Conservation (phyloP, 192 early-diverging fungal species). For the Podila epicladia region DNA sequence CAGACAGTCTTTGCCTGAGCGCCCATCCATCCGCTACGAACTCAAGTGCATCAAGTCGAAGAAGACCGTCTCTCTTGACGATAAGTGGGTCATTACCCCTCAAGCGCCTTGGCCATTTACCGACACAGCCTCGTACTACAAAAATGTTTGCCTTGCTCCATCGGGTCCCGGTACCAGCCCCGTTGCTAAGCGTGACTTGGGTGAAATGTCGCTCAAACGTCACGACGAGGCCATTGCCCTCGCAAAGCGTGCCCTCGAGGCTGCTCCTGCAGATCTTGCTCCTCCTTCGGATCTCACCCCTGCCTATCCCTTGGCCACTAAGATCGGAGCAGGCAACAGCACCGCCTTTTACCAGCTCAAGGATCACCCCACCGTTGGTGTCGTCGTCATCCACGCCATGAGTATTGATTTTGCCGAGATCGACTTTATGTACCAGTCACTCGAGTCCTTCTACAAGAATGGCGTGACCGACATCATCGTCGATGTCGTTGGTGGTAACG, state of each 20-base stretch:
- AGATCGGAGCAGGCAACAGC: constrained; percentile 6
- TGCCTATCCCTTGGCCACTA: constrained; percentile 2
- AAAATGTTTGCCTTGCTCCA: constrained; percentile 3
- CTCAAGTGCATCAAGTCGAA: not conserved
- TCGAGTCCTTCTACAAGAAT: constrained; percentile 1
- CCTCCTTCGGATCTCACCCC: not conserved
- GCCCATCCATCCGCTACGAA: not conserved
- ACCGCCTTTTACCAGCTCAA: constrained; percentile 16
- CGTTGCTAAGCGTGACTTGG: constrained; percentile 4
- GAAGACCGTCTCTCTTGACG: not conserved
- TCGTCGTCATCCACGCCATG: not conserved
- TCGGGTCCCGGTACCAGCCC: not conserved
- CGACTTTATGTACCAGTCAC: constrained; percentile 4
- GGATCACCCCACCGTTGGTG: constrained; percentile 6
- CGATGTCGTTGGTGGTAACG: not conserved
- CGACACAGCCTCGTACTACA: constrained; percentile 4
- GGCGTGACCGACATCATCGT: constrained; percentile 13
- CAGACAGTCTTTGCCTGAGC: not conserved
- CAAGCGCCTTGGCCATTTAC: not conserved
- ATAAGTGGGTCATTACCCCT: not conserved
- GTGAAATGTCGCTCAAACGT: not conserved
- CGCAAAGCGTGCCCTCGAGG: constrained; percentile 1
- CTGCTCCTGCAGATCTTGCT: too few species aligned
- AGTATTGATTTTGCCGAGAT: not conserved
- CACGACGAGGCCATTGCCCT: not conserved